Conservation (phyloP, 2,329 filamentous ascomycete species). For the Triangularia verruculosa region DNA sequence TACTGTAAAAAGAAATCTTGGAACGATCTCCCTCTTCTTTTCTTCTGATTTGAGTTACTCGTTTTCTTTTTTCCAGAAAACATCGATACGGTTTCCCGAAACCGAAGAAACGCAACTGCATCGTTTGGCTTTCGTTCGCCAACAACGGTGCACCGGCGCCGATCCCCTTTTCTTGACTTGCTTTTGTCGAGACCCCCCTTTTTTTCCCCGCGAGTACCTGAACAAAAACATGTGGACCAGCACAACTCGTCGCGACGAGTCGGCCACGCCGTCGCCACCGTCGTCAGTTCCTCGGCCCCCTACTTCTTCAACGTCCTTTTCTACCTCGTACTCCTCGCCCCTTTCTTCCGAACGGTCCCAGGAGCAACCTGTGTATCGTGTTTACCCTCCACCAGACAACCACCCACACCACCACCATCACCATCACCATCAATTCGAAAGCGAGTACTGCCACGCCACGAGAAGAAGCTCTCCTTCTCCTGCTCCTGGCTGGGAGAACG, state of each 20-base stretch:
- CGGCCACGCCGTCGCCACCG: background rate
- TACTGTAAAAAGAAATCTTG: background rate
- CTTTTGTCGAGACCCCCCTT: background rate
- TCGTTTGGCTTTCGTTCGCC: background rate
- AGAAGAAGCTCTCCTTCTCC: background rate
- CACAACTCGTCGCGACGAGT: background rate
- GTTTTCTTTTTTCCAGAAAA: background rate
- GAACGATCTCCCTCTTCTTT: background rate
- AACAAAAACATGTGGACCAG: background rate
- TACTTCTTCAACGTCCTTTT: background rate
- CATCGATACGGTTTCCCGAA: background rate
- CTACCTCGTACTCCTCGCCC: background rate
- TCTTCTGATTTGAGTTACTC: background rate
- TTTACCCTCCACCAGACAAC: background rate
- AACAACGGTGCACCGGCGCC: background rate
- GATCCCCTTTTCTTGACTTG: background rate
- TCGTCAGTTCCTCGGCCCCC: background rate
- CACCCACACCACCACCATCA: background rate
- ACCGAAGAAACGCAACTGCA: background rate
- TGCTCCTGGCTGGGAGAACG: background rate
- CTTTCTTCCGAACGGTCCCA: background rate
- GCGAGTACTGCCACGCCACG: background rate
- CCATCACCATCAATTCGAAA: background rate
- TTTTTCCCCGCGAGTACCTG: background rate
- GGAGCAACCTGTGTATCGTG: background rate